Percentiles rank a stretch among this genome's conserved stretches.
Conservation (phyloP, 192 early-diverging fungal species). For the Globomyces pollinis-pini region DNA sequence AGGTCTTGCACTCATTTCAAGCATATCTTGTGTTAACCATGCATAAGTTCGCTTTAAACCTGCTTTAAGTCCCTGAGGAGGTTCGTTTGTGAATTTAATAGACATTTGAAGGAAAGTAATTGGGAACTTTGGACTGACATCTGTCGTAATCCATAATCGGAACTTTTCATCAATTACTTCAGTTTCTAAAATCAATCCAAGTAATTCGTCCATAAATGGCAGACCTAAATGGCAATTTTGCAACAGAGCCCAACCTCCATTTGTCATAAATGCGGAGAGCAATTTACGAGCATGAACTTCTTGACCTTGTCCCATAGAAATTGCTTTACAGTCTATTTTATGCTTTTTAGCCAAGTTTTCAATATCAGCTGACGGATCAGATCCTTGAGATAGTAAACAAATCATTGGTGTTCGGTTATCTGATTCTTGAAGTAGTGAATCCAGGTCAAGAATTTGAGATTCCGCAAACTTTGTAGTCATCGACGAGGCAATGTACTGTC, state of each 20-base stretch:
- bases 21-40: conserved; percentile 63
- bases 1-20: conserved; percentile 54
- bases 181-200: conserved; percentile 45
- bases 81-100: conserved; percentile 63
- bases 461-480: conserved; percentile 43
- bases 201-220: conserved; percentile 58
- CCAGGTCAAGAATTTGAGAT: conserved; percentile 60
- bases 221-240: conserved; percentile 63
- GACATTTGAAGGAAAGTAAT: conserved; percentile 59
- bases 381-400: conserved; percentile 54
- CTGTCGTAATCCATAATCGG: conserved; percentile 59
- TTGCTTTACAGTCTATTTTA: conserved; percentile 60
- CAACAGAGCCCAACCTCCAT: conserved; percentile 55
- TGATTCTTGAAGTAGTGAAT: conserved; percentile 48
- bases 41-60: conserved; percentile 60
- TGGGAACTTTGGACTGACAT: conserved; percentile 52
- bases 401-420: conserved; percentile 61
- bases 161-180: conserved; percentile 58
- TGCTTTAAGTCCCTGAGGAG: conserved; percentile 59
- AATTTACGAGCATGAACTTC: conserved; percentile 59
- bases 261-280: conserved; percentile 51
- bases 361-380: conserved; percentile 60
- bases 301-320: conserved; percentile 65
- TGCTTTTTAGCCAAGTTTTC: conserved; percentile 56
- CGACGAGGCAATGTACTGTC: conserved; percentile 56